Percentiles rank a stretch among this genome's conserved stretches.
Evolutionary conservation across 2,329 filamentous ascomycete genomes (phyloP).

Genomic region (Botrytis squamosa): DNA sequence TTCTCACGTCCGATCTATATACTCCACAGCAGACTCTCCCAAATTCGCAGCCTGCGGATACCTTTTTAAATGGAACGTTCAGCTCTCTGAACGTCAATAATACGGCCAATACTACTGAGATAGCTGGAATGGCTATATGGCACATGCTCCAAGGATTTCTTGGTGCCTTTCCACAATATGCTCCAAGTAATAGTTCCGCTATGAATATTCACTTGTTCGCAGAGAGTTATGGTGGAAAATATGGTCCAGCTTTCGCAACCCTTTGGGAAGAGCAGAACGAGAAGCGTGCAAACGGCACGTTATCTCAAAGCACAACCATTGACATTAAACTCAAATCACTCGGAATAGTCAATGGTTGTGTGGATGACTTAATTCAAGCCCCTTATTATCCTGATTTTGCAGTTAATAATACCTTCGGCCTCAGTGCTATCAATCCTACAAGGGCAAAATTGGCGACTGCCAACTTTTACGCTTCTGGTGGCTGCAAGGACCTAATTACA

Average conservation of each 20-base stretch:
- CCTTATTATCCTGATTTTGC: conserved; percentile 58
- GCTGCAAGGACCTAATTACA: conserved; percentile 54
- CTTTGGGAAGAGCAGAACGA: conserved; percentile 62
- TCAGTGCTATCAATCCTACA: conserved; percentile 54
- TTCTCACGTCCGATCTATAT: conserved; percentile 44
- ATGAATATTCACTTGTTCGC: conserved; percentile 64
- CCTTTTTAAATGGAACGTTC: conserved; percentile 64
- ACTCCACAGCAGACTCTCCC: conserved; percentile 42
- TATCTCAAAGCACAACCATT: conserved; percentile 51
- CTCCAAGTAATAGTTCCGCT: conserved; percentile 50
- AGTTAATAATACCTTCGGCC: conserved; percentile 64
- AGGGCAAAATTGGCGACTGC: conserved; percentile 48
- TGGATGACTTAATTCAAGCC: conserved; percentile 63
- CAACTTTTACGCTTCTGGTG: conserved; percentile 47
- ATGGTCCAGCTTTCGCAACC: conserved; percentile 63
- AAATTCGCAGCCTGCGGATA: conserved; percentile 35
- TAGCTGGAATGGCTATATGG: conserved; percentile 56
- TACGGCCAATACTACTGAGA: conserved; percentile 50
- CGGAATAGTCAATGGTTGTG: conserved; percentile 69
- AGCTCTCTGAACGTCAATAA: conserved; percentile 49
- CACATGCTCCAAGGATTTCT: conserved; percentile 60
- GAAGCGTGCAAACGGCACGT: conserved; percentile 49
- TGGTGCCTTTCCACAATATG: conserved; percentile 56
- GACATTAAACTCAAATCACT: conserved; percentile 61
- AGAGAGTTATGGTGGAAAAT: conserved; percentile 70